Evolutionary conservation across 1,284 basidiomycete species (phyloP).

Genomic region (Neonothopanus nambi): DNA sequence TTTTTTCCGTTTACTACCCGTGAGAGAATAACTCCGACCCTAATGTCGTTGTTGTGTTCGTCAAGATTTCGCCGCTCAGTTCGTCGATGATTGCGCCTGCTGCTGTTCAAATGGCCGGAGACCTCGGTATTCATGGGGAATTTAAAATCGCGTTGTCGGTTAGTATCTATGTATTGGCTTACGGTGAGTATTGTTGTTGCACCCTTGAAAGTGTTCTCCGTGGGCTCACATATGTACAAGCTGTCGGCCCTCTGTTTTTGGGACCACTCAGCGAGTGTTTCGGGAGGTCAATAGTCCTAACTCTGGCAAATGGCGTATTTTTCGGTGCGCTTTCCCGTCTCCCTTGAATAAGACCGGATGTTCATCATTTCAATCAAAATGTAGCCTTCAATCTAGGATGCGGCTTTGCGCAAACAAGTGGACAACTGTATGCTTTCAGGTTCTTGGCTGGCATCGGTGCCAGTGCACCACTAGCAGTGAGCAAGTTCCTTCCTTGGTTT

Average conservation of each 20-base stretch:
- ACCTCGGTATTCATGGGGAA: neutral
- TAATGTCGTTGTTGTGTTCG: neutral
- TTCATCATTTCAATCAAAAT: no score
- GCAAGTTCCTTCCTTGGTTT: neutral
- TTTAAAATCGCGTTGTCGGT: neutral
- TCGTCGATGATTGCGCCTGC: neutral
- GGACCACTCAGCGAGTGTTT: slow-evolving; percentile 31
- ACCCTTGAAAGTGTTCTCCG: no score
- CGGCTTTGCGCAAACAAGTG: slow-evolving; percentile 27
- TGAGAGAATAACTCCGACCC: neutral
- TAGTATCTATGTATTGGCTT: neutral
- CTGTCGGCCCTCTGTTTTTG: no score
- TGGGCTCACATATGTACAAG: no score
- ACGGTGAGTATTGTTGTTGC: neutral
- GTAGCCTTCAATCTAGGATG: slow-evolving; percentile 32
- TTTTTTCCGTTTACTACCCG: no score
- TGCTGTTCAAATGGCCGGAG: neutral
- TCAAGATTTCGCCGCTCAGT: neutral
- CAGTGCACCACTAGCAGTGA: slow-evolving; percentile 30
- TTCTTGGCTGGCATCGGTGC: slow-evolving; percentile 35
- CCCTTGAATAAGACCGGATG: no score
- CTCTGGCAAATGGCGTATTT: slow-evolving; percentile 34
- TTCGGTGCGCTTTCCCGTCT: slow-evolving; percentile 25
- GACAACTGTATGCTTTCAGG: slow-evolving; percentile 32
- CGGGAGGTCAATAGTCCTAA: slow-evolving; percentile 30